phyloP scores from a whole-genome alignment of 768 basidiomycete genomes.

The Tylopilus cervinicoccineus region DNA sequence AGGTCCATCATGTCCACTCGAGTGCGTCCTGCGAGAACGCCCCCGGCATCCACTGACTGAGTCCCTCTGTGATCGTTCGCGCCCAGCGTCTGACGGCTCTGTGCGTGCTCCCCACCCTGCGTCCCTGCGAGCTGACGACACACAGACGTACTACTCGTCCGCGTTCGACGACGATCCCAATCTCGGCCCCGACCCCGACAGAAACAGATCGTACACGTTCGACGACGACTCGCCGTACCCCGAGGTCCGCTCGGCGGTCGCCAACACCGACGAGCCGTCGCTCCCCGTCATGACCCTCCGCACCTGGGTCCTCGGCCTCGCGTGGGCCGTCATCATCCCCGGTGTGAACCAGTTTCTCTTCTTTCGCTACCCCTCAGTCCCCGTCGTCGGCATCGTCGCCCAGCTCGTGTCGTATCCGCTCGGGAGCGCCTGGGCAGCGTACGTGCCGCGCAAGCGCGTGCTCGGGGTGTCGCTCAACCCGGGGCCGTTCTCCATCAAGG shows the following conservation, averaged over 20 bases:
- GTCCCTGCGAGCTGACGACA: too few species aligned
- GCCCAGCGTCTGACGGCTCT: conserved; percentile 14
- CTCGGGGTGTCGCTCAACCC: conserved; percentile 67
- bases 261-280: conserved; percentile 3
- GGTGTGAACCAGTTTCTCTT: conserved; percentile 74
- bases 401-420: conserved; percentile 70
- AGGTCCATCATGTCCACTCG: conserved; percentile 12
- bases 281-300: conserved; percentile 1
- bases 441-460: conserved; percentile 50
- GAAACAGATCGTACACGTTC: conserved; percentile 3
- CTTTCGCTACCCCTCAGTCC: conserved; percentile 69
- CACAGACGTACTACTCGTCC: conserved; percentile 6
- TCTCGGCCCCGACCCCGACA: too few species aligned
- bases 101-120: conserved; percentile 15
- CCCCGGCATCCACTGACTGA: background rate
- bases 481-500: conserved; percentile 74
- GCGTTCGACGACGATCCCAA: conserved; percentile 27
- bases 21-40: conserved; percentile 16
- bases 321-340: conserved; percentile 62
- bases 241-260: conserved; percentile 3
- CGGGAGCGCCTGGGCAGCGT: conserved; percentile 52
- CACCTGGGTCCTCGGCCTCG: conserved; percentile 26
- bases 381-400: conserved; percentile 61
- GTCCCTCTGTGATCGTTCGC: background rate
- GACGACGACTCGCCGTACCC: conserved; percentile 37